Conservation (phyloP, 768 basidiomycete species). For the Collybia sordida region DNA sequence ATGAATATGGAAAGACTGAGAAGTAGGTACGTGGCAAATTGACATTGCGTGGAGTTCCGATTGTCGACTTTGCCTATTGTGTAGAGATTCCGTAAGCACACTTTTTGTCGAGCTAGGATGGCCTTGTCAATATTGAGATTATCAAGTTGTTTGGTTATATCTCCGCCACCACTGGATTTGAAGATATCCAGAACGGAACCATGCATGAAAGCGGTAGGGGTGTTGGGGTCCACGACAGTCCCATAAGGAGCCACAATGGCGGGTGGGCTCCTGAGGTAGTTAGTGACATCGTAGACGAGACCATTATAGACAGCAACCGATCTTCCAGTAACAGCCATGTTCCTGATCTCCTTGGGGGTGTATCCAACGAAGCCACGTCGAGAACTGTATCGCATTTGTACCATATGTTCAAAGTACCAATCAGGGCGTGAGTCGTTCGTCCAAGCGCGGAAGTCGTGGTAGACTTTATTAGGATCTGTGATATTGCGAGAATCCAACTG, state of each 20-base stretch:
- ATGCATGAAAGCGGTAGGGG: conserved; percentile 59
- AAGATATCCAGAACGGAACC: conserved; percentile 71
- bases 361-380: conserved; percentile 89
- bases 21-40: conserved; percentile 89
- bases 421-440: conserved; percentile 92
- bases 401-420: conserved; percentile 98
- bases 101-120: conserved; percentile 70
- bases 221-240: conserved; percentile 37
- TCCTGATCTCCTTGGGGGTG: conserved; percentile 71
- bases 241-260: conserved; percentile 49
- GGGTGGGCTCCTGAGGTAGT: conserved; percentile 75
- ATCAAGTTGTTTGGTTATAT: conserved; percentile 78
- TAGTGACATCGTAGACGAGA: conserved; percentile 83
- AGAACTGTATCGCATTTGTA: conserved; percentile 84
- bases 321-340: conserved; percentile 60
- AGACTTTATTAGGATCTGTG: conserved; percentile 72
- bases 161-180: conserved; percentile 68
- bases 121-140: conserved; percentile 56
- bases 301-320: conserved; percentile 86
- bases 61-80: conserved; percentile 90
- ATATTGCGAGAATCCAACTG: conserved; percentile 74
- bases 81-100: conserved; percentile 93
- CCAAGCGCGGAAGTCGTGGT: conserved; percentile 94
- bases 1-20: conserved; percentile 88
- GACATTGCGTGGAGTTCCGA: conserved; percentile 87